Evolutionary conservation across 75 land plant genomes (phyloP), one percentile per base, ranked within the genome.

Genomic region (Cryptomeria japonica): DNA sequence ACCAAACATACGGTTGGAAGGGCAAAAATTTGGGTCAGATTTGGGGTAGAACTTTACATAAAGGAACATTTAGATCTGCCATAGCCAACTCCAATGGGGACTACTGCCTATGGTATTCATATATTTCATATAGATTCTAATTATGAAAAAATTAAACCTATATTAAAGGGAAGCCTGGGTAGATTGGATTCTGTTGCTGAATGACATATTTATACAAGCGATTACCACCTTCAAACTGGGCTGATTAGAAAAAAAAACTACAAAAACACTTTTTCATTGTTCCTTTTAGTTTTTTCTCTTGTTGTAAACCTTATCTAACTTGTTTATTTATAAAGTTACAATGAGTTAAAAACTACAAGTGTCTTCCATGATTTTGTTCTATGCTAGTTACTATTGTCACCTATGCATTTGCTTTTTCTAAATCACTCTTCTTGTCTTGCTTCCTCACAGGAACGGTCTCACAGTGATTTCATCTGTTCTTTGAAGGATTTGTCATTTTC

Each of bases 401-500:
- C 41, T 25, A 25, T 8, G 7, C 41, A 42, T 80, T 39, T 18
- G 42, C 41, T 9, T 44, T 79, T 80, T 44, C 84, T 44, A 25
- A 80, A 44, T 44, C 49, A 42, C 2, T 28, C 47, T 5, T 38
- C n/a, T 42, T 25, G 3, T n/a, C 1, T 28, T 80, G 11, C 84
- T 18, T 80, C 11, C 44, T 84, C 8, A 38, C 91, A 96, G 98
- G 96, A 91, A 58, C 93, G 98, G 88, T 46, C 80, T 56, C 98
- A 96, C 83, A 78, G 84, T 58, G 98, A 96, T 38, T 96, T 96
- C 87, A 88, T 96, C 14, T 95, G 98, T 88, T 86, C 90, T 18
- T 85, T 96, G 89, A 94, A 94, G 85, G 93, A 92, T 64, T 91
- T 91, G 58, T 79, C 93, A 64, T 90, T 95, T 46, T 87, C 90